phyloP scores from a whole-genome alignment of 495 filamentous ascomycete genomes.

The Penicillium silybi region DNA sequence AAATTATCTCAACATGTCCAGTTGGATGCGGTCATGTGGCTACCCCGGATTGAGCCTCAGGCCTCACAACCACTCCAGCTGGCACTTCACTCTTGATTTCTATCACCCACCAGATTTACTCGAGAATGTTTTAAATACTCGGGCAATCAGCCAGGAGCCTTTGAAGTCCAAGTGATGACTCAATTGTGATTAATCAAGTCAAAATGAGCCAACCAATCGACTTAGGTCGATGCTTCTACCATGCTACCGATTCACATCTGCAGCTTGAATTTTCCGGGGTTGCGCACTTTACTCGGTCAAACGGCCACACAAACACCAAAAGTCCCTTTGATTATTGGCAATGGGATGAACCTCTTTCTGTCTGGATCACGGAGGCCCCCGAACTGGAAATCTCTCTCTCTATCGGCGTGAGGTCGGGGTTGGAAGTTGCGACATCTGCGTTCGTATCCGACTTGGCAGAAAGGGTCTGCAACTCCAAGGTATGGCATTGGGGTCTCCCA shows the following conservation, averaged over 20 bases:
- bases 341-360: neutral
- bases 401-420: conserved; percentile 4
- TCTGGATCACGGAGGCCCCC: conserved; percentile 33
- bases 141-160: neutral
- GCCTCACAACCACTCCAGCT: neutral
- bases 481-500: neutral
- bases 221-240: conserved; percentile 14
- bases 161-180: neutral
- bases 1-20: neutral
- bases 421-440: neutral
- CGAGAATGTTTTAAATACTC: too few relatives aligned
- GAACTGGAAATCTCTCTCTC: conserved; percentile 23
- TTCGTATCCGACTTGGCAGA: conserved; percentile 21
- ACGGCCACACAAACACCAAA: neutral
- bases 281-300: conserved; percentile 1
- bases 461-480: conserved; percentile 26
- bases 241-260: conserved; percentile 4
- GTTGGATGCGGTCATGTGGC: neutral
- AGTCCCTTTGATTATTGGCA: neutral
- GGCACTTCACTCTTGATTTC: neutral
- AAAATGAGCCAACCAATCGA: conserved; percentile 16
- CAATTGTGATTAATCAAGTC: neutral
- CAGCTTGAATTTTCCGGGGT: conserved; percentile 15
- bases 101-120: too few relatives aligned
- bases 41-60: neutral